A percentile compares a stretch with the other conserved stretches of the same genome.
These are phyloP conservation scores for Dacryopinax primogenitus DNA, from an alignment of 768 basidiomycete species.

Conservation along the genomic window DNA sequence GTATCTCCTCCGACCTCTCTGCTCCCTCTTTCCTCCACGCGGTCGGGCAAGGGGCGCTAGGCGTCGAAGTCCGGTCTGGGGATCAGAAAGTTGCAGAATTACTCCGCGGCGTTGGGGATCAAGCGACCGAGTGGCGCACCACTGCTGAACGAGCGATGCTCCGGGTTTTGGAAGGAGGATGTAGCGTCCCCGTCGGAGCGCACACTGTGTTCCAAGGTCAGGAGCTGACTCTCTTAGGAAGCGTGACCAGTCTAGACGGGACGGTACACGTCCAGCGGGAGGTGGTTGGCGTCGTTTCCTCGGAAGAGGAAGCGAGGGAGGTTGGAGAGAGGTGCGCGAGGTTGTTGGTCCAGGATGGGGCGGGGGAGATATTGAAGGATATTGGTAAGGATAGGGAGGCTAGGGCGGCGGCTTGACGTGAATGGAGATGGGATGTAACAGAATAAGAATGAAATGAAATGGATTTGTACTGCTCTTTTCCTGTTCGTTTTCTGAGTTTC, in stretches of 20 bases:
- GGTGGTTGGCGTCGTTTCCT: slow-evolving; percentile 39
- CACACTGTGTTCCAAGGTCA: slow-evolving; percentile 30
- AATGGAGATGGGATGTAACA: slow-evolving; percentile 22
- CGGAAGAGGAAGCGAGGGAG: slow-evolving; percentile 47
- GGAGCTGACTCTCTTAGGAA: slow-evolving; percentile 54
- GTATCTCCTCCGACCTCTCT: slow-evolving; percentile 58
- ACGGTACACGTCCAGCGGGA: slow-evolving; percentile 54
- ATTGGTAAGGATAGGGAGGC: slow-evolving; percentile 56
- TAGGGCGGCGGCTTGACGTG: slow-evolving; percentile 35
- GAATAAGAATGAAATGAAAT: too few species aligned
- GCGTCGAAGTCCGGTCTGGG: slow-evolving; percentile 63
- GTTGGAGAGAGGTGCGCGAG: slow-evolving; percentile 56
- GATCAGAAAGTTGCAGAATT: slow-evolving; percentile 49
- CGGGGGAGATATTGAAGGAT: slow-evolving; percentile 65
- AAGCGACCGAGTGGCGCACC: slow-evolving; percentile 62
- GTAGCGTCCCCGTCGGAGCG: slow-evolving; percentile 91
- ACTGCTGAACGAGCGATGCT: slow-evolving; percentile 79
- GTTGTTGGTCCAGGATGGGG: slow-evolving; percentile 55
- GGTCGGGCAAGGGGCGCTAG: slow-evolving; percentile 90
- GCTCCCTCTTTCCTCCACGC: slow-evolving; percentile 74
- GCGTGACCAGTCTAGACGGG: slow-evolving; percentile 76
- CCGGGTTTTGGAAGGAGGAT: slow-evolving; percentile 87
- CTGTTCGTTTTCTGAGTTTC: too few species aligned
- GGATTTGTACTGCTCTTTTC: too few species aligned
- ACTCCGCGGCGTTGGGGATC: slow-evolving; percentile 57